phyloP scores from a whole-genome alignment of 2,329 filamentous ascomycete genomes.

The Hypocreales sp. region DNA sequence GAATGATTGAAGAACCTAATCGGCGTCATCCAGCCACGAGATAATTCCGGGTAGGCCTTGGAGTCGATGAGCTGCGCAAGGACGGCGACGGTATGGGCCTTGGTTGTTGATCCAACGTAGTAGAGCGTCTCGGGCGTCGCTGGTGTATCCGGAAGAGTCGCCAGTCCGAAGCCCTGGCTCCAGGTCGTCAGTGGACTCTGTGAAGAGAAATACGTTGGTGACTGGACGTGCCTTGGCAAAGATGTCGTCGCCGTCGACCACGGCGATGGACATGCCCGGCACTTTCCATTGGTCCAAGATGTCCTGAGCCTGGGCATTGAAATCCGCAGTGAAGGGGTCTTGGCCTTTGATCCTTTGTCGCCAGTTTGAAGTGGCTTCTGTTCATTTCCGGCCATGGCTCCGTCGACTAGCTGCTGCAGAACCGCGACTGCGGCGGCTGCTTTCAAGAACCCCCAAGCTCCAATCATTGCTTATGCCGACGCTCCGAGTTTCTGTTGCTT shows the following conservation, averaged over 20 bases:
- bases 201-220: too few species aligned
- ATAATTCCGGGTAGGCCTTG: slow-evolving; percentile 11
- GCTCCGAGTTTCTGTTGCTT: too few species aligned
- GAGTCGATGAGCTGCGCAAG: slow-evolving; percentile 34
- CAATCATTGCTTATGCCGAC: too few species aligned
- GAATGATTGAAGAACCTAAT: slow-evolving; percentile 29
- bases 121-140: slow-evolving; percentile 33
- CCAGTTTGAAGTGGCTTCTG: too few species aligned
- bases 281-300: slow-evolving; percentile 11
- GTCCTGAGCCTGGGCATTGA: too few species aligned
- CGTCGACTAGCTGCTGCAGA: too few species aligned
- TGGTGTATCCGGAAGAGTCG: slow-evolving; percentile 20
- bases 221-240: slow-evolving; percentile 11
- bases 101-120: slow-evolving; percentile 39
- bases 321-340: too few species aligned
- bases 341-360: too few species aligned
- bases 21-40: slow-evolving; percentile 28
- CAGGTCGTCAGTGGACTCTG: too few species aligned
- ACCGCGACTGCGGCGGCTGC: too few species aligned
- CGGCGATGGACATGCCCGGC: slow-evolving; percentile 12
- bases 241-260: slow-evolving; percentile 11
- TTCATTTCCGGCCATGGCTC: too few species aligned
- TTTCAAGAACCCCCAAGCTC: too few species aligned
- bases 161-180: slow-evolving; percentile 17
- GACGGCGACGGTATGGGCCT: slow-evolving; percentile 34